A percentile compares a stretch with the other conserved stretches of the same genome.
Evolutionary conservation across 768 basidiomycete genomes (phyloP).

Genomic region (Rhizopogon sp.): DNA sequence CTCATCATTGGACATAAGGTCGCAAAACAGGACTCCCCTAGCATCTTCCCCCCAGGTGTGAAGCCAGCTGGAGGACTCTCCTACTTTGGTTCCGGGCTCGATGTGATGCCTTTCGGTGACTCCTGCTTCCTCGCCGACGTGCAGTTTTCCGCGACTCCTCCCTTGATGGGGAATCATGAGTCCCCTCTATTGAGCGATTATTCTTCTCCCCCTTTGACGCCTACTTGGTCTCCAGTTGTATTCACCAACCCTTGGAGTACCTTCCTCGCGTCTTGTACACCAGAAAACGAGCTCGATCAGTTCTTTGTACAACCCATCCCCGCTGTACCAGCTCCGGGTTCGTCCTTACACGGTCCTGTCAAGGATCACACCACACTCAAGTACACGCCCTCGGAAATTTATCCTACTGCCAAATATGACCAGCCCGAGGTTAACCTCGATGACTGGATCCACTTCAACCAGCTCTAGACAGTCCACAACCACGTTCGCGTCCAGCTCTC

Average conservation of each 20-base stretch:
- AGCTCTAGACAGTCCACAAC: not conserved
- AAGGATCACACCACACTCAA: not conserved
- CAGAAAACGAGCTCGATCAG: slow-evolving; percentile 16
- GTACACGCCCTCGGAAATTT: not conserved
- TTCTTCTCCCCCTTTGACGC: slow-evolving; percentile 8
- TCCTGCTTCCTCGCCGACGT: slow-evolving; percentile 18
- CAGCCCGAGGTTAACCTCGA: not conserved
- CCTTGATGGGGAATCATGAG: slow-evolving; percentile 5
- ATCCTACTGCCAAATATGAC: not conserved
- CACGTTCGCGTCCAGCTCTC: no score
- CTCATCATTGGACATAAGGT: not conserved
- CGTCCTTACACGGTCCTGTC: not conserved
- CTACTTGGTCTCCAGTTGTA: slow-evolving; percentile 16
- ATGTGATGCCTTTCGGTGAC: slow-evolving; percentile 21
- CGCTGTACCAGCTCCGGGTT: not conserved
- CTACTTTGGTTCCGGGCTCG: slow-evolving; percentile 27
- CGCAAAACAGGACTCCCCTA: not conserved
- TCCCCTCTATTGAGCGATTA: slow-evolving; percentile 6
- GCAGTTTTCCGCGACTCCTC: slow-evolving; percentile 1
- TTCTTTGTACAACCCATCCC: slow-evolving; percentile 26
- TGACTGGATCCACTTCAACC: slow-evolving; percentile 1
- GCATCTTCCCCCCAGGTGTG: slow-evolving; percentile 17
- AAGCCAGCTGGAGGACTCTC: slow-evolving; percentile 14
- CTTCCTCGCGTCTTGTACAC: not conserved
- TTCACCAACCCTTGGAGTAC: slow-evolving; percentile 22